These are phyloP conservation scores for Asparagopsis taxiformis DNA, from an alignment of 31 red algal species.

Conservation along the genomic window DNA sequence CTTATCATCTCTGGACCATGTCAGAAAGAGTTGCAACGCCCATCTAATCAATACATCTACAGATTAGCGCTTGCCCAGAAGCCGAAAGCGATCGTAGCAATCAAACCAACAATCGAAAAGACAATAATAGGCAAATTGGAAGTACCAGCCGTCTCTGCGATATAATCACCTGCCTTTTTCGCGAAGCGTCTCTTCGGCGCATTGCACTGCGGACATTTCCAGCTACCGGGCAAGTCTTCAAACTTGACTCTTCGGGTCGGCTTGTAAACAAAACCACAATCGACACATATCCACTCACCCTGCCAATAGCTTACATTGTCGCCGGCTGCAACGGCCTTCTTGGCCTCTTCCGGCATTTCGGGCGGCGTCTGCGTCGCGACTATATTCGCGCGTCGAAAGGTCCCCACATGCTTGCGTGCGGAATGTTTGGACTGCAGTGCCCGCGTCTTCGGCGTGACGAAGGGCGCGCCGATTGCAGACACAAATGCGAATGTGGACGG, in stretches of 20 bases:
- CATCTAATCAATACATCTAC: slow-evolving; percentile 12
- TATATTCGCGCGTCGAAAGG: too few species aligned
- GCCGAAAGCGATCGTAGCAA: slow-evolving; percentile 65
- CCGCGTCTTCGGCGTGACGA: too few species aligned
- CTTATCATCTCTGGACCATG: background rate
- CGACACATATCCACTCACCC: slow-evolving; percentile 80
- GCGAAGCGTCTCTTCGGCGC: slow-evolving; percentile 91
- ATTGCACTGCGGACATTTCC: slow-evolving; percentile 92
- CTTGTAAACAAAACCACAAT: slow-evolving; percentile 86
- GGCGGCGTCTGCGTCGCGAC: slow-evolving; percentile 5
- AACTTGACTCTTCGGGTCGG: slow-evolving; percentile 66
- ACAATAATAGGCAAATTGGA: slow-evolving; percentile 79
- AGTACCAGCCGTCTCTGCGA: slow-evolving; percentile 59
- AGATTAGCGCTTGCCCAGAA: slow-evolving; percentile 72
- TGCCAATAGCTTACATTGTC: slow-evolving; percentile 42
- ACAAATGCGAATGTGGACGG: too few species aligned
- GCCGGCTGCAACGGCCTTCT: background rate
- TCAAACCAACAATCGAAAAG: slow-evolving; percentile 57
- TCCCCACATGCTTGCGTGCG: background rate
- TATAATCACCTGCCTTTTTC: slow-evolving; percentile 86
- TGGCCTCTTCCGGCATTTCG: background rate
- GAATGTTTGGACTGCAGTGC: background rate
- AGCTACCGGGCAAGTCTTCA: slow-evolving; percentile 76
- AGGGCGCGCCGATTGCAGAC: too few species aligned
- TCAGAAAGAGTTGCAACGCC: background rate